Evolutionary conservation across 768 basidiomycete genomes (phyloP).

Genomic region (Cubamyces sp.): DNA sequence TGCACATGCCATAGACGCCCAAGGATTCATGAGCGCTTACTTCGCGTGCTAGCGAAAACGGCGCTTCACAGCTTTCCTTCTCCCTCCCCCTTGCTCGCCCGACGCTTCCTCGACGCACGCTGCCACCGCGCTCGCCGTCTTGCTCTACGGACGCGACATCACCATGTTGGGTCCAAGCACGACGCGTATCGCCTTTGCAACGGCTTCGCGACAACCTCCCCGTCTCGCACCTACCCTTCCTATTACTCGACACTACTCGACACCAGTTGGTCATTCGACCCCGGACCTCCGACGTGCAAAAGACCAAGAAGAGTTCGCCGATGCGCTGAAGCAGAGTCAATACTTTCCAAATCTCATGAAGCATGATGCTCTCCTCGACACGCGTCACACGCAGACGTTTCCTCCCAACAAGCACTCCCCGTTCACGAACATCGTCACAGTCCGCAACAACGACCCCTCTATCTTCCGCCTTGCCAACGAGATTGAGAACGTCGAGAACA

Average conservation of each 20-base stretch:
- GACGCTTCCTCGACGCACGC: background rate
- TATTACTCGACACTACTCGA: constrained; percentile 10
- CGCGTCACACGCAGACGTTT: constrained; percentile 56
- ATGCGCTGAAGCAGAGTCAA: constrained; percentile 11
- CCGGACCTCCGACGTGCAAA: constrained; percentile 6
- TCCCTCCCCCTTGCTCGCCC: background rate
- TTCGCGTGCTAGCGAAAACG: background rate
- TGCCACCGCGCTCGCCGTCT: background rate
- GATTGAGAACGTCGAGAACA: constrained; percentile 36
- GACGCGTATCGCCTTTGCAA: background rate
- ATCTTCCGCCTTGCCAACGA: constrained; percentile 51
- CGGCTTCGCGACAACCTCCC: constrained; percentile 8
- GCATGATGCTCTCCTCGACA: constrained; percentile 64
- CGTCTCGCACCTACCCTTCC: background rate
- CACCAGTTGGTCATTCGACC: constrained; percentile 4
- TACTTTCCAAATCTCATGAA: constrained; percentile 64
- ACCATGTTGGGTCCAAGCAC: constrained; percentile 13
- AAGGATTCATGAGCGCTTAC: background rate
- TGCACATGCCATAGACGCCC: background rate
- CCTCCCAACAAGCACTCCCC: constrained; percentile 55
- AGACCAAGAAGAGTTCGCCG: constrained; percentile 7
- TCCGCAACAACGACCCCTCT: constrained; percentile 69
- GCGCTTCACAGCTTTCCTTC: background rate
- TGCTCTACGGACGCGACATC: background rate
- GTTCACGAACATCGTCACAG: constrained; percentile 62